These are phyloP conservation scores for Elsinoe perseae DNA, from an alignment of 2,329 filamentous ascomycete genomes.

Conservation along the genomic window DNA sequence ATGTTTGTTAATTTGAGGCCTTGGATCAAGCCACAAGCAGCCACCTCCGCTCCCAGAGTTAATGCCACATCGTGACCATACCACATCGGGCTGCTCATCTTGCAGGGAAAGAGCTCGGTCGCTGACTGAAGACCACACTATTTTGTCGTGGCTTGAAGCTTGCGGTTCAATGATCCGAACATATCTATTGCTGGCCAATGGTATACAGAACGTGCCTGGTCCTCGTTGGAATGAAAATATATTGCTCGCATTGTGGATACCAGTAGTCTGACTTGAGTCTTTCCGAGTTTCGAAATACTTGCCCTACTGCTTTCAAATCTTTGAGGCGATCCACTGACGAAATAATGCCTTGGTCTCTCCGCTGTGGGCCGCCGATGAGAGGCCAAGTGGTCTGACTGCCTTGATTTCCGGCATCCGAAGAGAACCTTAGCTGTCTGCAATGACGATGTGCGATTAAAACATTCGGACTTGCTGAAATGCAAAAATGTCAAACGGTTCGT, in stretches of 20 bases:
- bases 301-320: not conserved
- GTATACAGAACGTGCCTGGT: slow-evolving; percentile 9
- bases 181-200: slow-evolving; percentile 9
- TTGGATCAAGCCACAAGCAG: slow-evolving; percentile 4
- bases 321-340: not conserved
- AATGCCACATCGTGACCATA: slow-evolving; percentile 8
- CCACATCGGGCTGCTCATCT: not conserved
- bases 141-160: slow-evolving; percentile 1
- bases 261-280: not conserved
- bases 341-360: not conserved
- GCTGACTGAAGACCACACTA: not conserved
- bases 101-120: not conserved
- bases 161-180: slow-evolving; percentile 12
- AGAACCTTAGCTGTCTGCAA: not conserved
- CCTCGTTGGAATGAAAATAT: not conserved
- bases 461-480: not conserved
- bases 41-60: slow-evolving; percentile 4
- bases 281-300: not conserved
- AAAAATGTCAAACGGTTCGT: not conserved
- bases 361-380: not conserved
- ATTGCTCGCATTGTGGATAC: not conserved
- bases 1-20: not conserved
- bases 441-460: not conserved
- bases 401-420: not conserved
- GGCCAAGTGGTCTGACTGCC: slow-evolving; percentile 9